Conservation (phyloP, 257 asterid species). For the Mentha longifolia region DNA sequence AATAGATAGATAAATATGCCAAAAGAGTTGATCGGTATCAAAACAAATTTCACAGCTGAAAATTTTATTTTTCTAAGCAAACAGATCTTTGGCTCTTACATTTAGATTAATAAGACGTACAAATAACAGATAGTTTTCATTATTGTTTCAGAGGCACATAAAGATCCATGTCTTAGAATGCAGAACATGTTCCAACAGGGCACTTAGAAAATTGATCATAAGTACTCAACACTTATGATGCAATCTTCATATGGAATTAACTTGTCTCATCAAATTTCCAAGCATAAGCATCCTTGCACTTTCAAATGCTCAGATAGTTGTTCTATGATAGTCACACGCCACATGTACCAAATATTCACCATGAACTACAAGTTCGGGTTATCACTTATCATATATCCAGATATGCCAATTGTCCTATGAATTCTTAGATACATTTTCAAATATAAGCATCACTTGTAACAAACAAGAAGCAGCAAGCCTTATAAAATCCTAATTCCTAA, state of each 20-base stretch:
- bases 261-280: not conserved
- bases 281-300: slow-evolving; percentile 6
- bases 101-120: not conserved
- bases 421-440: slow-evolving; percentile 6
- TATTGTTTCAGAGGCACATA: not conserved
- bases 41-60: slow-evolving; percentile 5
- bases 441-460: not conserved
- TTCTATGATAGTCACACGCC: not conserved
- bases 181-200: slow-evolving; percentile 4
- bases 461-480: slow-evolving; percentile 25
- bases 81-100: slow-evolving; percentile 6
- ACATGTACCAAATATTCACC: not conserved
- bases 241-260: not conserved
- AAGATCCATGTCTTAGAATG: slow-evolving; percentile 11
- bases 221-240: not conserved
- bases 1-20: not conserved
- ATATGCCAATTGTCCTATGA: slow-evolving; percentile 5
- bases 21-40: not conserved
- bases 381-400: slow-evolving; percentile 11
- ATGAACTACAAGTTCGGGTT: not conserved
- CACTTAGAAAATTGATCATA: not conserved
- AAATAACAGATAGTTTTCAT: slow-evolving; percentile 11
- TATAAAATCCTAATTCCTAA: not conserved
- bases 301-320: slow-evolving; percentile 9
- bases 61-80: not conserved